Evolutionary conservation across 1,284 basidiomycete genomes (phyloP).

Genomic region (Ceratobasidium sp.): DNA sequence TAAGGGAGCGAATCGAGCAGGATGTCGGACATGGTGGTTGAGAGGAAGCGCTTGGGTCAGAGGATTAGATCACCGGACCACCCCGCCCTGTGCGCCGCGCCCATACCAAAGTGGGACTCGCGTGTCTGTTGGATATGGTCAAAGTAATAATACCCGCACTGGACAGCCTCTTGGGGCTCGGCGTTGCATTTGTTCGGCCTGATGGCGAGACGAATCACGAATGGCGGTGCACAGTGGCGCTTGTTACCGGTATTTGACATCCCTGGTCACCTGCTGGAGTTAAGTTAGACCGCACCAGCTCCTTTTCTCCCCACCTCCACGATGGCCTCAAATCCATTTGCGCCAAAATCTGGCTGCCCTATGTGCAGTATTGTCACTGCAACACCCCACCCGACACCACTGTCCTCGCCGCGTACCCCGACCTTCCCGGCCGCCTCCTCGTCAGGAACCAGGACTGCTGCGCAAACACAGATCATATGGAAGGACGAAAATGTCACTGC

Average conservation of each 20-base stretch:
- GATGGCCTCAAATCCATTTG: conserved; percentile 52
- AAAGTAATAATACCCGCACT: not conserved
- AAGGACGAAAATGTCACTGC: conserved; percentile 75
- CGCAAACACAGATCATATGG: conserved; percentile 59
- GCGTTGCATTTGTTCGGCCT: not conserved
- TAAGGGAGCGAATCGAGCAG: conserved; percentile 86
- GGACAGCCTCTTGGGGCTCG: conserved; percentile 20
- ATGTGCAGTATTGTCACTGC: conserved; percentile 74
- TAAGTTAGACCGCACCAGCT: not conserved
- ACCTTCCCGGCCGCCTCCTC: conserved; percentile 54
- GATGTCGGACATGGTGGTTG: conserved; percentile 41
- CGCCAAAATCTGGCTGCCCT: conserved; percentile 70
- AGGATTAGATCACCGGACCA: not conserved
- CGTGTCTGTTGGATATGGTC: not conserved
- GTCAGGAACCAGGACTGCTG: conserved; percentile 45
- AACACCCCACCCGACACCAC: conserved; percentile 55
- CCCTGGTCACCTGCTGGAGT: not conserved
- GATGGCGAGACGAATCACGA: not conserved
- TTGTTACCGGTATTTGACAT: conserved; percentile 23
- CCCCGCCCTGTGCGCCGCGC: too few relatives aligned
- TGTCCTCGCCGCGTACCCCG: conserved; percentile 56
- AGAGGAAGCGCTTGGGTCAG: not conserved
- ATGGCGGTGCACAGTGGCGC: conserved; percentile 23
- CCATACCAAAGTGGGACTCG: not conserved
- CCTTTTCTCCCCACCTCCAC: conserved; percentile 12